These are phyloP conservation scores for Phaeosphaeriaceae sp. DNA, from an alignment of 2,329 filamentous ascomycete genomes.

Conservation along the genomic window DNA sequence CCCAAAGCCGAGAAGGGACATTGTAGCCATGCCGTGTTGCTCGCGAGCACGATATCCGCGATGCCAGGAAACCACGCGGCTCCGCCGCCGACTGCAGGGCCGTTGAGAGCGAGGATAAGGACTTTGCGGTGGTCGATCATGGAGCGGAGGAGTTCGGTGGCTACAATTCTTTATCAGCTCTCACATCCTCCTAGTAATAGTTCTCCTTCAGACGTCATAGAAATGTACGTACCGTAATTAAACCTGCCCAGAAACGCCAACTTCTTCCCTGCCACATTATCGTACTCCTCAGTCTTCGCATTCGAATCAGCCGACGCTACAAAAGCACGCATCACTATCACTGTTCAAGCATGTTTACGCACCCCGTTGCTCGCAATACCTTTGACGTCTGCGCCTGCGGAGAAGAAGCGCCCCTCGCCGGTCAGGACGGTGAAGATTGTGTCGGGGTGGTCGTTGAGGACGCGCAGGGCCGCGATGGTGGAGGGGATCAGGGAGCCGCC, in stretches of 20 bases:
- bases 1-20: constrained; percentile 58
- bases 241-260: constrained; percentile 35
- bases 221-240: constrained; percentile 32
- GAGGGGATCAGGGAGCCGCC: constrained; percentile 55
- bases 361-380: constrained; percentile 22
- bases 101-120: constrained; percentile 59
- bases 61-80: constrained; percentile 60
- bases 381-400: constrained; percentile 58
- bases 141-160: constrained; percentile 50
- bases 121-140: constrained; percentile 61
- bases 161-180: constrained; percentile 5
- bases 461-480: constrained; percentile 52
- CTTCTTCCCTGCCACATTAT: constrained; percentile 41
- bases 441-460: constrained; percentile 56
- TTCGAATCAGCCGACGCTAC: constrained; percentile 17
- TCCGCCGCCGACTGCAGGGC: constrained; percentile 58
- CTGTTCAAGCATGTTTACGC: neutral
- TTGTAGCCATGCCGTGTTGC: constrained; percentile 55
- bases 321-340: too few species aligned
- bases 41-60: constrained; percentile 58
- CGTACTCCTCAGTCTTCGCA: constrained; percentile 7
- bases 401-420: constrained; percentile 60
- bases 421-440: constrained; percentile 61
- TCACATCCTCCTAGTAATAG: neutral
- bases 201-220: neutral